Conservation (phyloP, 345 rosid species). For the Eucalyptus dawsonii region DNA sequence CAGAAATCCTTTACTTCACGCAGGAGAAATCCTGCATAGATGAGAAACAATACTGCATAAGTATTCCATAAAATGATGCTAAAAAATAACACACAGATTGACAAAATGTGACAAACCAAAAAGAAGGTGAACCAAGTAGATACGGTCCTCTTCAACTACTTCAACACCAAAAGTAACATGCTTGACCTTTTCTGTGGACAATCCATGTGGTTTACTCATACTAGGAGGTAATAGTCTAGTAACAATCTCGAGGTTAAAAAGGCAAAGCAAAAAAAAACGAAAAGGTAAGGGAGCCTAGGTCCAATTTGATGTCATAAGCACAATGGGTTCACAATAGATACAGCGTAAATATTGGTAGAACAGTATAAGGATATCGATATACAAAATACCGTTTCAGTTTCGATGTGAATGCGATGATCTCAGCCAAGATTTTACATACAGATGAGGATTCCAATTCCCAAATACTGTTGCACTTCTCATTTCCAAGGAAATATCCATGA, state of each 20-base stretch:
- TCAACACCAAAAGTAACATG: not conserved
- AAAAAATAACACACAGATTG: too few species aligned
- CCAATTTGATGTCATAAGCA: not conserved
- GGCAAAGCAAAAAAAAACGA: not conserved
- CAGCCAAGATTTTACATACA: not conserved
- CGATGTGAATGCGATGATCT: not conserved
- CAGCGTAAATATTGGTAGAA: not conserved
- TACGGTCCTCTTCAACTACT: not conserved
- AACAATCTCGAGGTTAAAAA: not conserved
- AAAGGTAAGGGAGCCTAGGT: not conserved
- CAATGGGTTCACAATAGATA: not conserved
- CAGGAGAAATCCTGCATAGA: constrained; percentile 50
- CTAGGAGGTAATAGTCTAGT: not conserved
- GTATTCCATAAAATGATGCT: not conserved
- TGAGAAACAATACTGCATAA: not conserved
- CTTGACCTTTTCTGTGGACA: not conserved
- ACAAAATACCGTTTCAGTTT: not conserved
- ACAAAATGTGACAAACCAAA: too few species aligned
- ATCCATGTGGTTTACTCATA: not conserved
- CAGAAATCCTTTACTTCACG: constrained; percentile 75
- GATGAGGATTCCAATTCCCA: not conserved
- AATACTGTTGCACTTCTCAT: not conserved
- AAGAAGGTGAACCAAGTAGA: not conserved
- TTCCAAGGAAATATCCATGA: not conserved
- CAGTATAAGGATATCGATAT: not conserved